phyloP scores from a whole-genome alignment of 2,329 filamentous ascomycete species.

The Paecilomyces fulvus region DNA sequence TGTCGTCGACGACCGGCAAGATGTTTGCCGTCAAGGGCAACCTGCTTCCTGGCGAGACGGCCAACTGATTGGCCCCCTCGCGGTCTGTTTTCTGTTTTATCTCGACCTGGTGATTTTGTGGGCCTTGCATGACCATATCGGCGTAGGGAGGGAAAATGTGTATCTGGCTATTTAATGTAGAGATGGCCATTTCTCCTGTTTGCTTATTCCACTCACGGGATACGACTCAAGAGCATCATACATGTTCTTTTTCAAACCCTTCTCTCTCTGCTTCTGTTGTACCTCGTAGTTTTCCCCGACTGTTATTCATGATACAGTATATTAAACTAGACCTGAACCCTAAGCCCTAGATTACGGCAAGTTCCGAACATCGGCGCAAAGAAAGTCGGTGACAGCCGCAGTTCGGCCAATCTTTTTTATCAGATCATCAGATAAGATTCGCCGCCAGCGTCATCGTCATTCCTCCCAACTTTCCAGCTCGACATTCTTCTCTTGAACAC shows the following conservation, averaged over 20 bases:
- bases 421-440: slow-evolving; percentile 2
- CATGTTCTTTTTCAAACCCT: not conserved
- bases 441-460: not conserved
- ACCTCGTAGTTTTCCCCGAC: not conserved
- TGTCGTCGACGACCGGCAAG: slow-evolving; percentile 83
- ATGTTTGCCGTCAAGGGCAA: slow-evolving; percentile 91
- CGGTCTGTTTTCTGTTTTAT: slow-evolving; percentile 14
- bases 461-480: not conserved
- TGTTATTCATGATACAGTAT: not conserved
- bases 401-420: slow-evolving; percentile 1
- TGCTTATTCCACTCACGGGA: slow-evolving; percentile 16
- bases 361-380: not conserved
- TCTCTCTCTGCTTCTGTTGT: not conserved
- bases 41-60: slow-evolving; percentile 49
- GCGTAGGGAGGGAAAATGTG: slow-evolving; percentile 35
- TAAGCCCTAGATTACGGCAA: slow-evolving; percentile 2
- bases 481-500: not conserved
- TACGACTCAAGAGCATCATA: not conserved
- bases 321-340: not conserved
- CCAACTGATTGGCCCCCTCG: slow-evolving; percentile 21
- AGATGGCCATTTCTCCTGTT: slow-evolving; percentile 15
- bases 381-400: not conserved
- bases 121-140: slow-evolving; percentile 35
- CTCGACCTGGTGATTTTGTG: slow-evolving; percentile 16
- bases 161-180: slow-evolving; percentile 33